phyloP scores from a whole-genome alignment of 1,284 basidiomycete species.

The Cutaneotrichosporon sp. region DNA sequence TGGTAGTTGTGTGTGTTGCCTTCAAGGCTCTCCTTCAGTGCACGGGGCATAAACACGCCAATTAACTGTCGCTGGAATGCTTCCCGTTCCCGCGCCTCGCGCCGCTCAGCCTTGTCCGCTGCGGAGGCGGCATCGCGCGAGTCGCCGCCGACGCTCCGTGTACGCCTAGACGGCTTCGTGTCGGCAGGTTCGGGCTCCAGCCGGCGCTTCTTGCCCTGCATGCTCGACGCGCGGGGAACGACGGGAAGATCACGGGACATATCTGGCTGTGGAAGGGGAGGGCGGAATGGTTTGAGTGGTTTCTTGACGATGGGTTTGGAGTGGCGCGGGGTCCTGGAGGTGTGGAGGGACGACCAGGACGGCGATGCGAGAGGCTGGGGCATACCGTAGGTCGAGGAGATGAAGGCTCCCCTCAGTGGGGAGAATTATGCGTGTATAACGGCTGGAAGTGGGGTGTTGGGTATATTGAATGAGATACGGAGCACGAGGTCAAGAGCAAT shows the following conservation, averaged over 20 bases:
- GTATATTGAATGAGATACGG: no score
- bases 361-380: conserved; percentile 21
- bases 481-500: neutral
- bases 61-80: conserved; percentile 46
- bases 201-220: conserved; percentile 41
- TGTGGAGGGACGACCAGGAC: conserved; percentile 32
- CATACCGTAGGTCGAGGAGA: conserved; percentile 3
- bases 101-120: neutral
- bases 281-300: no score
- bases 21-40: conserved; percentile 37
- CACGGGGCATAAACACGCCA: conserved; percentile 46
- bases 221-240: conserved; percentile 31
- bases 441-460: neutral
- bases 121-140: conserved; percentile 4
- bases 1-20: conserved; percentile 52
- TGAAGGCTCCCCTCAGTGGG: neutral
- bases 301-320: conserved; percentile 1
- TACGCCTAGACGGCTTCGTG: conserved; percentile 29
- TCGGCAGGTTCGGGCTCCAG: conserved; percentile 32
- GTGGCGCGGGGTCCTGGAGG: conserved; percentile 24
- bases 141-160: conserved; percentile 40
- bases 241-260: conserved; percentile 14
- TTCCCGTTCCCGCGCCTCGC: conserved; percentile 27
- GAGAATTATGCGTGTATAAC: neutral
- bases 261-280: neutral